Evolutionary conservation across 2,329 filamentous ascomycete genomes (phyloP), one percentile per base, ranked within the genome.

Genomic region (Penicillium polonicum): DNA sequence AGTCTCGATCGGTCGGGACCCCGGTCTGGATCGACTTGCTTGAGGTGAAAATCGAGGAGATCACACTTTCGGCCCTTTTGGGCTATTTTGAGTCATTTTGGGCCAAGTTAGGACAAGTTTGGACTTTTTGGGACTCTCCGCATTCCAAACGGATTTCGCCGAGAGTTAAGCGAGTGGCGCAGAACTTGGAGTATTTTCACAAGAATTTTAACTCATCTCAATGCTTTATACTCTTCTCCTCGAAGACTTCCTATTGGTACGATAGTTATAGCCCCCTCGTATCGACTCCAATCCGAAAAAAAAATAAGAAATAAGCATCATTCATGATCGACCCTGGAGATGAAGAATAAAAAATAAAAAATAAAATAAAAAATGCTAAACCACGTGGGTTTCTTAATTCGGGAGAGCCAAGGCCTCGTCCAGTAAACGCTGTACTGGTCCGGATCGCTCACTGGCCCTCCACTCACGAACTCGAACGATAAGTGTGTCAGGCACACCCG

Each of bases 381-480:
- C 31, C 48, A 57, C 55, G 55, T 57, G 55, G 55, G 23, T 44
- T 51, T 23, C 42, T 55, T 55, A 50, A 38, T 48, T 49, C 10
- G 36, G 51, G 6, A 55, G 23, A 3, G 33, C 62, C 53, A 74
- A 58, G 53, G 68, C 68, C 61, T 73, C 65, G 48, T 73, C 72
- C 5, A 77, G 66, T 23, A 72, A 58, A 33, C 68, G 67, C 49
- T 70, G 72, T 19, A 78, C 68, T 48, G 69, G 65, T 31, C 66
- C 70, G 49, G 76, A 77, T 68, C 78, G 65, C 62, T 80, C 78
- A 42, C 62, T 62, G 19, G 66, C 64, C 46, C 71, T 66, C 78
- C 78, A 80, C 46, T 59, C 58, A 27, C 60, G 64, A 15, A 75
- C 54, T 27, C 53, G 59, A 21, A 65, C 60, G 21, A 58, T 54